These are phyloP conservation scores for Diaporthe eres DNA, from an alignment of 2,329 filamentous ascomycete species.

Conservation along the genomic window DNA sequence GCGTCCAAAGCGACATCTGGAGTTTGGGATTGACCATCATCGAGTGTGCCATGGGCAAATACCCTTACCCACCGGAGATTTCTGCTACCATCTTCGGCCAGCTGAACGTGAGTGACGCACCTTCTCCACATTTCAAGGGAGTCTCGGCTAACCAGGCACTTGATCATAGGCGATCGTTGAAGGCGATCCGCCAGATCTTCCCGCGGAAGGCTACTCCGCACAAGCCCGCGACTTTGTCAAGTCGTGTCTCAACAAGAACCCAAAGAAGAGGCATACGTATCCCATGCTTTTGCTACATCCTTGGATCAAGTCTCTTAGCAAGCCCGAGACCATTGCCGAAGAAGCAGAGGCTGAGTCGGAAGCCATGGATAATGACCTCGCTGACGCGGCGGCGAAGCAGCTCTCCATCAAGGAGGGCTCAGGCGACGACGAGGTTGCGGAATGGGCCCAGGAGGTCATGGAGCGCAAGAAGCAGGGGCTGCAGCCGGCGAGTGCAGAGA, in stretches of 20 bases:
- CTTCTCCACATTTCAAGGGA: constrained; percentile 18
- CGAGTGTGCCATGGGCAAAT: constrained; percentile 93
- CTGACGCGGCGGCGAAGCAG: constrained; percentile 46
- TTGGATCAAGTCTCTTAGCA: constrained; percentile 84
- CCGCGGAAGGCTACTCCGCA: constrained; percentile 82
- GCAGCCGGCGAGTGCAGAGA: constrained; percentile 58
- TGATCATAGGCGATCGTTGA: constrained; percentile 91
- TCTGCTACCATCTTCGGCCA: constrained; percentile 99
- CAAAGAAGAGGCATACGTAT: constrained; percentile 94
- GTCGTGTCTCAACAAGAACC: constrained; percentile 92
- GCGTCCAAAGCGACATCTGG: constrained; percentile 98
- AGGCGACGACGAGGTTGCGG: constrained; percentile 85
- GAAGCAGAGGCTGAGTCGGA: constrained; percentile 75
- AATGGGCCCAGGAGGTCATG: constrained; percentile 84
- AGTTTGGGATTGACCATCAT: constrained; percentile 94
- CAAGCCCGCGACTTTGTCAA: constrained; percentile 88
- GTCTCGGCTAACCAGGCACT: constrained; percentile 43
- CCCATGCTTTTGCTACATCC: constrained; percentile 89
- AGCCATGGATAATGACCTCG: constrained; percentile 54
- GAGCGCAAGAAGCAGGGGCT: constrained; percentile 74
- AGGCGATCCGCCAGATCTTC: constrained; percentile 92
- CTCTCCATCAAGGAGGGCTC: constrained; percentile 53
- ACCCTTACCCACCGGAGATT: constrained; percentile 96
- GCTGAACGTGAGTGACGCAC: constrained; percentile 80
- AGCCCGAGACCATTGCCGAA: constrained; percentile 81